Evolutionary conservation across 768 basidiomycete genomes (phyloP), one percentile per base, ranked within the genome.

Genomic region (Saitozyma podzolica): DNA sequence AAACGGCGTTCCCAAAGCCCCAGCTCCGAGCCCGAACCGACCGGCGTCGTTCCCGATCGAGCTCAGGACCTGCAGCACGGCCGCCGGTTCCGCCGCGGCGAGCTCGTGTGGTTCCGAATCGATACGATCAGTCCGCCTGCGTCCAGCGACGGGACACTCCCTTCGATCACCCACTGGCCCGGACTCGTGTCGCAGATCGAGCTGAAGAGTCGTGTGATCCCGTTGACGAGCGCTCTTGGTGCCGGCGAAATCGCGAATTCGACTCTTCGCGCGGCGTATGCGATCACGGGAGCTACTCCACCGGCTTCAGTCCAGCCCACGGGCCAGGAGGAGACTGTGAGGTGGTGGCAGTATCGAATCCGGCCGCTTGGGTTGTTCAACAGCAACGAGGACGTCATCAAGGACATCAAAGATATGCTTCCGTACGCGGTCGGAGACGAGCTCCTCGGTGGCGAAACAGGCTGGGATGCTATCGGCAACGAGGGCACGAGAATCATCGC

Each of bases 101-200:
- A 75, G 56, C 54, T 73, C 2, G 58, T 75, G 11, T 75, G 71
- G 69, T 64, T 73, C 53, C 48, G 60, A 39, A 68, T 70, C 19
- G 52, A 66, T 2, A 61, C 60, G 6, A 67, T 74, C 29, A 8
- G 48, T 14, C 61, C 65, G 6, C 65, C 67, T 19, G 37, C 53
- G 17, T 39, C 20, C 51, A 55, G 13, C 40, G 29, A 29, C 29
- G 29, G 29, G 29, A 29, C 29, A 10, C 54, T 69, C 6, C 59
- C 58, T n/a, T 40, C 58, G 3, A 65, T 75, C 16, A 75, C 74
- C 0, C 74, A 75, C 40, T 75, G 74, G 74, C 74, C 74, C 17
- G 74, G 63, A 9, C 49, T 72, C 11, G 56, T 75, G n/a, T 61
- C 70, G 20, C 40, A 65, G 42, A 54, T 63, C n/a, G 13, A 47